A percentile compares a stretch with the other conserved stretches of the same genome.
phyloP scores from a whole-genome alignment of 768 basidiomycete species.

The Lenzites betulinus region DNA sequence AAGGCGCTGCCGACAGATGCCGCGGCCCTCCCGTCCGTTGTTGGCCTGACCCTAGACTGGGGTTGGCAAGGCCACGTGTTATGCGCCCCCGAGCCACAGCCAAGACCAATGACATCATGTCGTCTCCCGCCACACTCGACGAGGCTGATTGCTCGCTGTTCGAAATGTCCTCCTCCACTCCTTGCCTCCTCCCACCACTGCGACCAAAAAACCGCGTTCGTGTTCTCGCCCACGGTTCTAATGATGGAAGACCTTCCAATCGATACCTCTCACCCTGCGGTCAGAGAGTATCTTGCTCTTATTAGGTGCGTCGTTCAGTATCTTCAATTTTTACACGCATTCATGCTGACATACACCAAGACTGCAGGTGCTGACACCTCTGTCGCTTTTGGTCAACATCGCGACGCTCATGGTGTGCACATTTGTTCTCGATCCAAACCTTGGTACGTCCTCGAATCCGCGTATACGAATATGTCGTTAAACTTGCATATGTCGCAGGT shows the following conservation, averaged over 20 bases:
- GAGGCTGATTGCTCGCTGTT: not conserved
- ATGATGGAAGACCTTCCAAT: conserved; percentile 50
- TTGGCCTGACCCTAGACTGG: not conserved
- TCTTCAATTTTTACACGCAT: not conserved
- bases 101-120: not conserved
- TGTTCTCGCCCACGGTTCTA: too few species aligned
- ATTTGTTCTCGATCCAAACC: conserved; percentile 63
- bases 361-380: conserved; percentile 85
- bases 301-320: conserved; percentile 43
- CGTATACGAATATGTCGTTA: not conserved
- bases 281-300: conserved; percentile 67
- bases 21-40: not conserved
- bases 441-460: conserved; percentile 40
- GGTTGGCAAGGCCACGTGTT: not conserved
- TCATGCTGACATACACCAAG: conserved; percentile 32
- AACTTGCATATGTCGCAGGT: conserved; percentile 39
- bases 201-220: not conserved
- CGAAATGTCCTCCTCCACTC: not conserved
- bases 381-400: conserved; percentile 81
- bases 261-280: conserved; percentile 53
- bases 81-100: too few species aligned
- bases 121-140: not conserved
- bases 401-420: conserved; percentile 71
- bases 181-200: not conserved
- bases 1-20: not conserved